These are phyloP conservation scores for Neonectria neomacrospora DNA, from an alignment of 2,329 filamentous ascomycete species.

Conservation along the genomic window DNA sequence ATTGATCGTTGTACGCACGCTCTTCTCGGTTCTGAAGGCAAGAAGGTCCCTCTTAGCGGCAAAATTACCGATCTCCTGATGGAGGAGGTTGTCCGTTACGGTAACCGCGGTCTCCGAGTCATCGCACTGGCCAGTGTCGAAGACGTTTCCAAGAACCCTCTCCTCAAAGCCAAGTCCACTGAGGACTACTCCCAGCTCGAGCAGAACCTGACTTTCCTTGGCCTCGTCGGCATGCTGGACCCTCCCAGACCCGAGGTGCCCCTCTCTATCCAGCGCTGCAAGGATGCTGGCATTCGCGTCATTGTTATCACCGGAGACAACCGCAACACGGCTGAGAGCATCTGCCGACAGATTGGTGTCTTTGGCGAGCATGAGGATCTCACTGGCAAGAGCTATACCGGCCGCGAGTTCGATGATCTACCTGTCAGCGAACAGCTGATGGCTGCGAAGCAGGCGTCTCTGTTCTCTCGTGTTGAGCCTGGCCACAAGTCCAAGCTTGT, in stretches of 20 bases:
- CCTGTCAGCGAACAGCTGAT: slow-evolving; percentile 81
- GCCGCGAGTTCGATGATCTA: slow-evolving; percentile 91
- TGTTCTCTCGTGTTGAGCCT: slow-evolving; percentile 97
- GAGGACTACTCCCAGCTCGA: slow-evolving; percentile 88
- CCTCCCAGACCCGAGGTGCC: slow-evolving; percentile 93
- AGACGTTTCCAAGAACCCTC: slow-evolving; percentile 75
- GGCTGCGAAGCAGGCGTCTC: slow-evolving; percentile 84
- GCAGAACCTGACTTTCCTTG: slow-evolving; percentile 93
- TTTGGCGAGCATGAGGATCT: slow-evolving; percentile 86
- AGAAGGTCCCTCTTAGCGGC: slow-evolving; percentile 76
- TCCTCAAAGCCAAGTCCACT: slow-evolving; percentile 82
- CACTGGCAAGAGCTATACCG: slow-evolving; percentile 92
- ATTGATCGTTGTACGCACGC: slow-evolving; percentile 90
- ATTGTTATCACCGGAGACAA: slow-evolving; percentile 99
- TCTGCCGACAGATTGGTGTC: slow-evolving; percentile 96
- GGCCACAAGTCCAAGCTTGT: slow-evolving; percentile 98
- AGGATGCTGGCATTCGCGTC: slow-evolving; percentile 92
- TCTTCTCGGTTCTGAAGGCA: slow-evolving; percentile 81
- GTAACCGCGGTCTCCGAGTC: slow-evolving; percentile 90
- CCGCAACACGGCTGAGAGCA: slow-evolving; percentile 95
- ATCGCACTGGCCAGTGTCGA: slow-evolving; percentile 92
- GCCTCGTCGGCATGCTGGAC: slow-evolving; percentile 95
- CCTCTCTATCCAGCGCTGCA: slow-evolving; percentile 86
- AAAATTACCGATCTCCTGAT: slow-evolving; percentile 76
- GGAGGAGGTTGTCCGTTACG: slow-evolving; percentile 87